These are phyloP conservation scores for Moesziomyces sp. DNA, from an alignment of 1,284 basidiomycete species.

Conservation along the genomic window DNA sequence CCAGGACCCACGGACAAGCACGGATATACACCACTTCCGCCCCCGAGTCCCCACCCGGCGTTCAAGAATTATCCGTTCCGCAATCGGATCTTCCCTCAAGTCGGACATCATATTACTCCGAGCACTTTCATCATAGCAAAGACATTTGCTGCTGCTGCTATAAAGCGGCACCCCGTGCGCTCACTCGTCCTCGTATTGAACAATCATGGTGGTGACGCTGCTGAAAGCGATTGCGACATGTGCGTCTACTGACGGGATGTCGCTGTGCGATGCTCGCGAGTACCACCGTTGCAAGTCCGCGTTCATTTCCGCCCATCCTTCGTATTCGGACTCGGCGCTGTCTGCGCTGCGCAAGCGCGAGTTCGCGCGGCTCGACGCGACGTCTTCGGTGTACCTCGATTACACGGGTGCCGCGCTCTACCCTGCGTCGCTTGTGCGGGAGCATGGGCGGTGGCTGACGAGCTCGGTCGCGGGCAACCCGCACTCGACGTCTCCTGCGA, in stretches of 20 bases:
- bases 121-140: too few species aligned
- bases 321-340: slow-evolving; percentile 6
- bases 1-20: too few species aligned
- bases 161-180: too few species aligned
- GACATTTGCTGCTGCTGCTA: too few species aligned
- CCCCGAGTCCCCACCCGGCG: too few species aligned
- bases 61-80: too few species aligned
- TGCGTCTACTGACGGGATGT: background rate
- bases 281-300: slow-evolving; percentile 9
- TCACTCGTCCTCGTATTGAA: background rate
- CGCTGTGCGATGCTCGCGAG: slow-evolving; percentile 4
- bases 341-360: slow-evolving; percentile 14
- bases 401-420: slow-evolving; percentile 23
- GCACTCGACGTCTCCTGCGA: slow-evolving; percentile 24
- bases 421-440: slow-evolving; percentile 5
- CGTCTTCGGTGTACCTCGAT: slow-evolving; percentile 23
- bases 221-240: slow-evolving; percentile 18
- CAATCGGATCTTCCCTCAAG: too few species aligned
- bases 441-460: slow-evolving; percentile 2
- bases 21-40: too few species aligned
- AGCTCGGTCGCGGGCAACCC: slow-evolving; percentile 20
- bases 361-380: slow-evolving; percentile 10
- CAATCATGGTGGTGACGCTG: slow-evolving; percentile 12
- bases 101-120: too few species aligned
- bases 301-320: slow-evolving; percentile 7